Conservation (phyloP, 2,329 filamentous ascomycete species). For the Ophiostoma himal-ulmi region DNA sequence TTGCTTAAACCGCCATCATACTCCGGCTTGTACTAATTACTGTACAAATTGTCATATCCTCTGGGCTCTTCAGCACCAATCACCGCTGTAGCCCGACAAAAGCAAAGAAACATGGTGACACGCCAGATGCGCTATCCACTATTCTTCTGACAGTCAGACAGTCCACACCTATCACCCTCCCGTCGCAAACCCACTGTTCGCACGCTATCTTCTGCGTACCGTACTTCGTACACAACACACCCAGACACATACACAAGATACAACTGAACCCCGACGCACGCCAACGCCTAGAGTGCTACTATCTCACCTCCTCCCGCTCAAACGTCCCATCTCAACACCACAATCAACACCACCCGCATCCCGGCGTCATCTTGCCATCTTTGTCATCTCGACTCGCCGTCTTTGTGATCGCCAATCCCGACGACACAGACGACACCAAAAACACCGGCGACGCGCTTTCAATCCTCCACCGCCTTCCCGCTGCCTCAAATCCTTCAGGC, state of each 20-base stretch:
- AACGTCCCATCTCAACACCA: not conserved
- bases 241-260: not conserved
- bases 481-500: slow-evolving; percentile 1
- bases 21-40: not conserved
- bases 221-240: slow-evolving; percentile 1
- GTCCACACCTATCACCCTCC: not conserved
- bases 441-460: not conserved
- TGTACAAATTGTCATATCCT: not conserved
- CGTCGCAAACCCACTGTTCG: not conserved
- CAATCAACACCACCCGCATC: slow-evolving; percentile 13
- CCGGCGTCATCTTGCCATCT: slow-evolving; percentile 15
- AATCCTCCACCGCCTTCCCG: not conserved
- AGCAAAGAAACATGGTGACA: slow-evolving; percentile 2
- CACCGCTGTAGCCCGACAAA: not conserved
- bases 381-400: not conserved
- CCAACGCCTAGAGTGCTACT: slow-evolving; percentile 1
- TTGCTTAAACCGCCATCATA: not conserved
- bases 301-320: not conserved
- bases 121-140: not conserved
- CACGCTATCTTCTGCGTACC: not conserved
- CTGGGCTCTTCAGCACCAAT: not conserved
- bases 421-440: not conserved
- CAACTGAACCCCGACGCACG: not conserved
- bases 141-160: not conserved
- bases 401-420: not conserved